phyloP scores from a whole-genome alignment of 495 filamentous ascomycete genomes.

The Hypoxylon intermedium region DNA sequence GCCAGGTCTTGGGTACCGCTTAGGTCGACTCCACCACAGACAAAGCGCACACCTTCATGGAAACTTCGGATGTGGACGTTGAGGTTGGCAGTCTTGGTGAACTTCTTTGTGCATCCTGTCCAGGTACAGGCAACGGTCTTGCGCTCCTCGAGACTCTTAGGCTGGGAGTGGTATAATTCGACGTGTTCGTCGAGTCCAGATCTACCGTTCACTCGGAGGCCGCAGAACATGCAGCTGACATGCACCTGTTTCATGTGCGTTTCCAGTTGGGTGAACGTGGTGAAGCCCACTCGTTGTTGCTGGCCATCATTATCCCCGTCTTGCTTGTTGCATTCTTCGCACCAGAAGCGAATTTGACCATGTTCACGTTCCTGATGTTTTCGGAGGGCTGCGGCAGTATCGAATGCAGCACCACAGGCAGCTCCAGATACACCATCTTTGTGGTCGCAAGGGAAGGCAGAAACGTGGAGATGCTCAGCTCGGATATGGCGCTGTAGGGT shows the following conservation, averaged over 20 bases:
- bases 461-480: slow-evolving; percentile 69
- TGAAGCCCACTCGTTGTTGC: slow-evolving; percentile 62
- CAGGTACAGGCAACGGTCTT: slow-evolving; percentile 68
- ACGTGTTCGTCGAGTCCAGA: slow-evolving; percentile 71
- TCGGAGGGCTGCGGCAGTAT: slow-evolving; percentile 70
- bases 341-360: slow-evolving; percentile 71
- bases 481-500: slow-evolving; percentile 85
- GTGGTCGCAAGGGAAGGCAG: slow-evolving; percentile 70
- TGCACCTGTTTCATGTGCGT: slow-evolving; percentile 74
- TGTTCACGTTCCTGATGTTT: slow-evolving; percentile 76
- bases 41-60: slow-evolving; percentile 73
- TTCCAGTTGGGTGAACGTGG: slow-evolving; percentile 72
- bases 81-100: slow-evolving; percentile 80
- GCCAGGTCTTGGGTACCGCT: slow-evolving; percentile 61
- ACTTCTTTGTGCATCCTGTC: slow-evolving; percentile 70
- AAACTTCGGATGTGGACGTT: slow-evolving; percentile 76
- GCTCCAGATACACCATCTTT: slow-evolving; percentile 63
- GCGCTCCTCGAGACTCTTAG: slow-evolving; percentile 65
- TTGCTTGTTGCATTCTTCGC: slow-evolving; percentile 64
- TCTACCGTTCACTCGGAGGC: slow-evolving; percentile 64
- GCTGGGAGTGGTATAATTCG: slow-evolving; percentile 68
- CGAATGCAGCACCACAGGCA: slow-evolving; percentile 72
- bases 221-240: slow-evolving; percentile 76
- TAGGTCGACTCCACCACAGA: slow-evolving; percentile 74
- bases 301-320: slow-evolving; percentile 35